These are phyloP conservation scores for Aspergillus nidulans DNA, from an alignment of 495 filamentous ascomycete species.

Conservation along the genomic window DNA sequence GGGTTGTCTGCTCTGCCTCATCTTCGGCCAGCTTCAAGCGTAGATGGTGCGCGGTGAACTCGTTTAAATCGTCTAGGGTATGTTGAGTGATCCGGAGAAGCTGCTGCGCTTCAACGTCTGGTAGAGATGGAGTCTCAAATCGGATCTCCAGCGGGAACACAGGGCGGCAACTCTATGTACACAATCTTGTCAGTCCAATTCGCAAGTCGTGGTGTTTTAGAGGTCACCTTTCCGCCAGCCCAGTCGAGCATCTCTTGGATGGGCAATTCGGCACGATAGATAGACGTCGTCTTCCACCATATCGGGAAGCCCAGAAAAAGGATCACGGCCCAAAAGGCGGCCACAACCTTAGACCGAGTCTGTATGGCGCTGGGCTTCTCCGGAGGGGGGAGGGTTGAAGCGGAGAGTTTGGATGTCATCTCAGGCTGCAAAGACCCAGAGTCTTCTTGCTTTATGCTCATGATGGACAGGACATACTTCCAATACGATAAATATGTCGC, in stretches of 20 bases:
- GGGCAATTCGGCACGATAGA: conserved; percentile 83
- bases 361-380: conserved; percentile 66
- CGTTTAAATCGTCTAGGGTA: conserved; percentile 83
- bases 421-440: conserved; percentile 28
- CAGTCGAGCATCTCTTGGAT: conserved; percentile 84
- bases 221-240: conserved; percentile 81
- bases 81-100: conserved; percentile 83
- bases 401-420: conserved; percentile 22
- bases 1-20: conserved; percentile 9
- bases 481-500: conserved; percentile 2
- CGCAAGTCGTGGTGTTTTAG: neutral
- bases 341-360: conserved; percentile 66
- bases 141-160: conserved; percentile 83
- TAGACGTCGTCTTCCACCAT: conserved; percentile 96
- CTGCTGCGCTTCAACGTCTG: conserved; percentile 65
- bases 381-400: conserved; percentile 57
- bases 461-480: conserved; percentile 38
- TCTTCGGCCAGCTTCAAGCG: conserved; percentile 64
- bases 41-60: conserved; percentile 87
- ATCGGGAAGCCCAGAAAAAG: conserved; percentile 82
- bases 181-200: neutral
- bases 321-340: conserved; percentile 89
- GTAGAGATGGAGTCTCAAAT: conserved; percentile 65
- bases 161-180: conserved; percentile 69
- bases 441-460: conserved; percentile 39